Conservation (phyloP, 768 basidiomycete genomes). For the Phylloporus sp. region DNA sequence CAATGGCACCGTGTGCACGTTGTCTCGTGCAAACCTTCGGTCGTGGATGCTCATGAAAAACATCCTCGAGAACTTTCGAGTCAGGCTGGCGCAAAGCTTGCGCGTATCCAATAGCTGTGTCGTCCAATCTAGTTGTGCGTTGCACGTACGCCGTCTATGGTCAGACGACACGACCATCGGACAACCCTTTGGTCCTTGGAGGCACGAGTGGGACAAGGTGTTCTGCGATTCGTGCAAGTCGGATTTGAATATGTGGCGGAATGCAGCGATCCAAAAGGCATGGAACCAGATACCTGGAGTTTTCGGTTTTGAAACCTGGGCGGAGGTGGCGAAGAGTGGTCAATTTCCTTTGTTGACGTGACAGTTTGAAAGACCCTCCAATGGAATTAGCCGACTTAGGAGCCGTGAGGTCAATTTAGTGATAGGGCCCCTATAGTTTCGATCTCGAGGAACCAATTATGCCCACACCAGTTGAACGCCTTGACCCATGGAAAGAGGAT, state of each 20-base stretch:
- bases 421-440: too few species aligned
- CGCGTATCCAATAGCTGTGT: slow-evolving; percentile 3
- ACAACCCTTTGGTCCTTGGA: slow-evolving; percentile 11
- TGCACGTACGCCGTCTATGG: slow-evolving; percentile 4
- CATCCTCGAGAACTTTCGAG: slow-evolving; percentile 1
- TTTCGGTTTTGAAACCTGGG: slow-evolving; percentile 14
- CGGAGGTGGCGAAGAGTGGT: neutral
- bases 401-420: too few species aligned
- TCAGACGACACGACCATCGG: neutral
- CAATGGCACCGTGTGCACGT: neutral
- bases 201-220: slow-evolving; percentile 10
- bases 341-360: neutral
- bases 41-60: slow-evolving; percentile 8
- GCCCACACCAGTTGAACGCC: neutral
- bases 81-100: neutral
- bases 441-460: neutral
- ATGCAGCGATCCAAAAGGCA: slow-evolving; percentile 2
- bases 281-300: slow-evolving; percentile 11
- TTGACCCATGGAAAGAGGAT: slow-evolving; percentile 15
- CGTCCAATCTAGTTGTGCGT: slow-evolving; percentile 1
- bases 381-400: too few species aligned
- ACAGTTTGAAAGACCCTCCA: too few species aligned
- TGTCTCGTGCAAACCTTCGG: slow-evolving; percentile 6
- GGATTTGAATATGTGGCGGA: neutral
- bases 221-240: slow-evolving; percentile 12